Base-by-base conservation (phyloP, 2,329 filamentous ascomycete species). In the Canariomyces notabilis region DNA sequence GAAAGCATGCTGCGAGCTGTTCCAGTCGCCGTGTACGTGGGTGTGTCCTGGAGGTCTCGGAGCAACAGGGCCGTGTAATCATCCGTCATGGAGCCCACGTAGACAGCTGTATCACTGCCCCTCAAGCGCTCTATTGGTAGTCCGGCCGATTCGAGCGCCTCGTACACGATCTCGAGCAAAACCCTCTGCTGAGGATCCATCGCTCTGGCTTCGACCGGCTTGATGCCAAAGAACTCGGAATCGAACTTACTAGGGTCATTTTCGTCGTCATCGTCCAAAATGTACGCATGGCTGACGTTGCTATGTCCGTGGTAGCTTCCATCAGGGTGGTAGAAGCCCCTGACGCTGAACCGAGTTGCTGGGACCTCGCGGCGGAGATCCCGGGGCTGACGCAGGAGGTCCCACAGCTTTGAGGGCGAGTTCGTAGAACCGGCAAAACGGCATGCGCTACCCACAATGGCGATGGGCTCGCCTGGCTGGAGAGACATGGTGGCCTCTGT, bases 81-180 rank as follows among this genome's bases (percentile, higher is more conserved):
- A 5, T 44, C 46, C 1, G 46, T 53, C 50, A 64, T 63, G 12
- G 50, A 44, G 12, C 66, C 68, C 0, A 64, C 61, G 42, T 63
- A 66, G 0, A 66, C 59, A 12, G 52, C 57, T 0, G 64, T 65
- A 0, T 59, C 44, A 0, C 58, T 59, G 2, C 63, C 64, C 0
- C 37, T 46, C 0, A 65, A 45, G 0, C 50, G 20, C 14, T 57
- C 55, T 5, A 67, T 32, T 0, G 61, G 37, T 6, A 57, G 32
- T 6, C 67, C 68, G 2, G 59, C 60, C 7, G 29, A 15, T 15
- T 54, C 53, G 6, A 57, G 29, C 4, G 35, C 37, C 32, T 56
- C 53, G 35, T 55, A 57, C 9, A 52, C 48, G 1, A 38, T 42
- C 32, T 57, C 55, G 0, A 57, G 41, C 2, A 57, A 35, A 2